Base-by-base conservation (phyloP, 306 rosid genomes). In the Myrica gale region DNA sequence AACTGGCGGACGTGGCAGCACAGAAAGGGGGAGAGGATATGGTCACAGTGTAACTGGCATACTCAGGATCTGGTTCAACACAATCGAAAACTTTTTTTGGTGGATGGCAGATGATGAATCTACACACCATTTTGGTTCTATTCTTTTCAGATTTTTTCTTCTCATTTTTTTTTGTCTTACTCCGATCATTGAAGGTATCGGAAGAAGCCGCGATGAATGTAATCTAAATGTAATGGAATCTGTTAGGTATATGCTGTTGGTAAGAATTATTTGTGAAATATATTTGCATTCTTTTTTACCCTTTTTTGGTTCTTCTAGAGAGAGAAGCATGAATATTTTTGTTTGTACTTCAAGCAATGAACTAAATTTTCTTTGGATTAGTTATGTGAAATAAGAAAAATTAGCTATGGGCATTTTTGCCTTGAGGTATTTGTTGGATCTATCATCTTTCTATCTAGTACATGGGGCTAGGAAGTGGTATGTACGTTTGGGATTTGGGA, bases 1-100 rank as follows among this genome's bases (percentile, higher is more conserved):
- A 86, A 77, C 80, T 95, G 67, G 90, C 97, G 21, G 99, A 95
- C 19, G 96, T 84, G 0, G 99, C 97, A 9, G 88, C 86, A 52
- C 84, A 80, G 68, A 86, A 76, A n/a, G 81, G 87, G 26, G 87
- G 53, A 68, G 87, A 80, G 54, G 90, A 84, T 60, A 91, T 86
- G 91, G 73, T 86, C 75, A 79, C 86, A 54, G 80, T 50, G 75
- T 91, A 82, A 82, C 79, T 65, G 55, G 61, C 9, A 74, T 44
- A 50, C 55, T 57, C 32, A 60, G 46, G 45, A 37, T 74, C 13
- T 46, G 52, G 20, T 17, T 21, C 12, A 62, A n/a, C 75, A 53
- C 68, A 77, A 77, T 65, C 79, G 75, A 65, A 72, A 57, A 78
- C 69, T 67, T 80, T 76, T 76, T 80, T 61, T 16, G 66, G 81